Conservation (phyloP, 2,329 filamentous ascomycete species). For the Whalleya microplaca region DNA sequence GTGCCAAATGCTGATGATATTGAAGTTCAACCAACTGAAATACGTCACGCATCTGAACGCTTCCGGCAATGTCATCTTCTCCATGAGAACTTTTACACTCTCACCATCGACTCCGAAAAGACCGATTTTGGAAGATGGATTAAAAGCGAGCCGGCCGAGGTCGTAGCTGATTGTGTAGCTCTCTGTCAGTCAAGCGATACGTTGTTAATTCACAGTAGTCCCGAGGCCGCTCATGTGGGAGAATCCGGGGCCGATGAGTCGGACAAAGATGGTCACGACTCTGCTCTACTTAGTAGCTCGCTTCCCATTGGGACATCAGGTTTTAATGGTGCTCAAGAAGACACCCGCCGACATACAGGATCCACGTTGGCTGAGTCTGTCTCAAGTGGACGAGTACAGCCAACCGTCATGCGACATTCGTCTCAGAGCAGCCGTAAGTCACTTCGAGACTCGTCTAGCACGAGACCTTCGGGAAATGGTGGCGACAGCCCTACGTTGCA, state of each 20-base stretch:
- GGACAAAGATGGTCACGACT: constrained; percentile 41
- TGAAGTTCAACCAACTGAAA: constrained; percentile 77
- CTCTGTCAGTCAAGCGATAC: constrained; percentile 51
- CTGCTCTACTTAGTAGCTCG: constrained; percentile 47
- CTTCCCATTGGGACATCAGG: constrained; percentile 27
- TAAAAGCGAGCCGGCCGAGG: constrained; percentile 77
- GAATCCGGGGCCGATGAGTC: constrained; percentile 34
- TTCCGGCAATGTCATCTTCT: constrained; percentile 75
- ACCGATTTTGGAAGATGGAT: constrained; percentile 77
- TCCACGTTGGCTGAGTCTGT: constrained; percentile 53
- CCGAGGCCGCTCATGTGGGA: constrained; percentile 27
- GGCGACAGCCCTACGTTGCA: constrained; percentile 68
- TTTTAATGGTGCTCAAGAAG: constrained; percentile 35
- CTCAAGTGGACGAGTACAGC: constrained; percentile 43
- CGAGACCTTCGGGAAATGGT: constrained; percentile 43
- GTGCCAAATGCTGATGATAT: constrained; percentile 72
- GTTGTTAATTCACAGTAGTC: constrained; percentile 17
- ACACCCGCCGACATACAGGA: constrained; percentile 58
- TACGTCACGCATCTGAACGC: constrained; percentile 73
- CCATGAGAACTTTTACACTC: constrained; percentile 82
- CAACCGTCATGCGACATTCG: constrained; percentile 44
- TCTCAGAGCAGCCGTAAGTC: constrained; percentile 59
- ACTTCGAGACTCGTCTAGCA: constrained; percentile 49
- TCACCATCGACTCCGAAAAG: constrained; percentile 80
- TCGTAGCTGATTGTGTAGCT: constrained; percentile 78